phyloP scores from a whole-genome alignment of 208 protist genomes.

The Acanthamoeba healyi region DNA sequence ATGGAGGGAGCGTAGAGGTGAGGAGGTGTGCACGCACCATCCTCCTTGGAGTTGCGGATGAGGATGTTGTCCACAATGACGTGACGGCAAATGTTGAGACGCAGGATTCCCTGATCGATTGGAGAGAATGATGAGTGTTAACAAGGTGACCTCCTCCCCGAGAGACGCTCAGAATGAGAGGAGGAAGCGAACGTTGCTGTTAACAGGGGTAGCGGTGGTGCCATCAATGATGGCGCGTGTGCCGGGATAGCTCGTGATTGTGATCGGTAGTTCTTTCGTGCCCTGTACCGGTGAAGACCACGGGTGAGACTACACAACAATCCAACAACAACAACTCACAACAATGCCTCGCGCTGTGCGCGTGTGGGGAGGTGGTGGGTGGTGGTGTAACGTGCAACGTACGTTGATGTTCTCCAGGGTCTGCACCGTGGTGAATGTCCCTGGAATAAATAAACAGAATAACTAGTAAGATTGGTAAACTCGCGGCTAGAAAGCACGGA shows the following conservation, averaged over 20 bases:
- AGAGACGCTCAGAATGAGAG: too few relatives aligned
- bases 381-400: too few relatives aligned
- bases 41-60: background rate
- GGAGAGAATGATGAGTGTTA: too few relatives aligned
- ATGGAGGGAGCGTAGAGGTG: too few relatives aligned
- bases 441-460: background rate
- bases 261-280: background rate
- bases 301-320: too few relatives aligned
- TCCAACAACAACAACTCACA: too few relatives aligned
- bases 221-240: background rate
- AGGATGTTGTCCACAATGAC: background rate
- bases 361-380: background rate
- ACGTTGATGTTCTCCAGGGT: background rate
- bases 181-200: background rate
- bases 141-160: too few relatives aligned
- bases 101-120: too few relatives aligned
- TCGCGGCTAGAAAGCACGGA: too few relatives aligned
- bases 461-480: too few relatives aligned
- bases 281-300: background rate
- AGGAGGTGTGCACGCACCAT: background rate
- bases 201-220: background rate
- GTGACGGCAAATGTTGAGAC: background rate
- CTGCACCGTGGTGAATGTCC: background rate
- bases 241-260: background rate
- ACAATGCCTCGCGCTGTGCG: too few relatives aligned